A percentile compares a stretch with the other conserved stretches of the same genome.
phyloP scores from a whole-genome alignment of 805 yeast genomes.

The Pichia cabralensis region DNA sequence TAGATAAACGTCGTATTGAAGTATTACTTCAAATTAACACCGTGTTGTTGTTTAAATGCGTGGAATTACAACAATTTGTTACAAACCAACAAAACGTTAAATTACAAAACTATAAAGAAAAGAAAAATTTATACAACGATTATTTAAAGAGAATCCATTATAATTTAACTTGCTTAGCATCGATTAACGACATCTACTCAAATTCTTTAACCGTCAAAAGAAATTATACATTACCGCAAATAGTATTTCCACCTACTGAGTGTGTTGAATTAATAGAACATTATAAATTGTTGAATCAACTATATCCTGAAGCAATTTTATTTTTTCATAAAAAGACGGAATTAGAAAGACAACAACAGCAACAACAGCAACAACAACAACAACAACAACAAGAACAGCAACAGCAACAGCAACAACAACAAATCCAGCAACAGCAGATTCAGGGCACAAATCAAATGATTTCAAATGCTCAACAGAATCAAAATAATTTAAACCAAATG shows the following conservation, averaged over 20 bases:
- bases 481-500: too few relatives aligned
- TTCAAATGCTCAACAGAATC: too few relatives aligned
- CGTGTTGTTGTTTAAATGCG: conserved; percentile 24
- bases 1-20: conserved; percentile 27
- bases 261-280: conserved; percentile 42
- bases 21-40: conserved; percentile 28
- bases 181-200: conserved; percentile 28
- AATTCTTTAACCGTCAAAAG: conserved; percentile 19
- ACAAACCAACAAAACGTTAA: conserved; percentile 15
- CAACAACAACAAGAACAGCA: conserved; percentile 9
- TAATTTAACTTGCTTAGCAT: conserved; percentile 28
- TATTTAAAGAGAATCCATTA: conserved; percentile 28
- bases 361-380: conserved; percentile 8
- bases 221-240: conserved; percentile 32
- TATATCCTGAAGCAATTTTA: conserved; percentile 42
- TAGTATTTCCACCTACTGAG: conserved; percentile 44
- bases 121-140: conserved; percentile 24
- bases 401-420: conserved; percentile 7
- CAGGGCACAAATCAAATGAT: background rate
- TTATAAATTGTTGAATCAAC: conserved; percentile 28
- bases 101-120: conserved; percentile 18
- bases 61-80: conserved; percentile 20
- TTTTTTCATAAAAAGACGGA: conserved; percentile 22
- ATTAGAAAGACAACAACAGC: conserved; percentile 19
- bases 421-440: conserved; percentile 6